phyloP scores from a whole-genome alignment of 805 yeast species.

The Clavispora vitiphila region DNA sequence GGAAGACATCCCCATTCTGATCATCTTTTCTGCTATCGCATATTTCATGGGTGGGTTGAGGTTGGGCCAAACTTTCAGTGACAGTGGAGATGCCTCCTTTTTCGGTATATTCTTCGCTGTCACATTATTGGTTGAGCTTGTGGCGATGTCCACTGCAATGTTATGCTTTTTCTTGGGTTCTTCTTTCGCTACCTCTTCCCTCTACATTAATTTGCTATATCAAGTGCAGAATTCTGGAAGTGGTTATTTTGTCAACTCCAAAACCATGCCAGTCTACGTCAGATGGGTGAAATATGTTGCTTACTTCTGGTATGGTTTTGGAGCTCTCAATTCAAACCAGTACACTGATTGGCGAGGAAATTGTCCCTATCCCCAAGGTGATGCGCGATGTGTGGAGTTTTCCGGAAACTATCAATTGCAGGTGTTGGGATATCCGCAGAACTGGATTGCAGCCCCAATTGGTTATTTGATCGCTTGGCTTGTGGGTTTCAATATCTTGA shows the following conservation, averaged over 20 bases:
- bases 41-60: conserved; percentile 78
- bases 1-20: conserved; percentile 64
- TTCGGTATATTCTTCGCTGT: conserved; percentile 64
- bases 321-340: conserved; percentile 60
- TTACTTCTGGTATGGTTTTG: conserved; percentile 75
- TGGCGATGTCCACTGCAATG: conserved; percentile 53
- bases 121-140: conserved; percentile 50
- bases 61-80: conserved; percentile 11
- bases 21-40: conserved; percentile 55
- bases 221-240: conserved; percentile 74
- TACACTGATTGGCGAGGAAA: conserved; percentile 58
- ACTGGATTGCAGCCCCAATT: conserved; percentile 66
- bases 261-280: conserved; percentile 76
- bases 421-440: conserved; percentile 53
- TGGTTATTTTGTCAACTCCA: conserved; percentile 74
- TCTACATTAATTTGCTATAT: conserved; percentile 58
- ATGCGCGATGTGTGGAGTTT: conserved; percentile 34
- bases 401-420: conserved; percentile 51
- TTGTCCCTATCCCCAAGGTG: conserved; percentile 43
- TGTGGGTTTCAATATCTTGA: conserved; percentile 46
- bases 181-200: conserved; percentile 57
- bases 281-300: conserved; percentile 79
- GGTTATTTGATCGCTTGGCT: conserved; percentile 55
- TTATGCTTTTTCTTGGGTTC: conserved; percentile 50
- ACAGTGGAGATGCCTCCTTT: conserved; percentile 11